A percentile compares a stretch with the other conserved stretches of the same genome.
Evolutionary conservation across 2,329 filamentous ascomycete species (phyloP).

Genomic region (Colletotrichum trifolii): DNA sequence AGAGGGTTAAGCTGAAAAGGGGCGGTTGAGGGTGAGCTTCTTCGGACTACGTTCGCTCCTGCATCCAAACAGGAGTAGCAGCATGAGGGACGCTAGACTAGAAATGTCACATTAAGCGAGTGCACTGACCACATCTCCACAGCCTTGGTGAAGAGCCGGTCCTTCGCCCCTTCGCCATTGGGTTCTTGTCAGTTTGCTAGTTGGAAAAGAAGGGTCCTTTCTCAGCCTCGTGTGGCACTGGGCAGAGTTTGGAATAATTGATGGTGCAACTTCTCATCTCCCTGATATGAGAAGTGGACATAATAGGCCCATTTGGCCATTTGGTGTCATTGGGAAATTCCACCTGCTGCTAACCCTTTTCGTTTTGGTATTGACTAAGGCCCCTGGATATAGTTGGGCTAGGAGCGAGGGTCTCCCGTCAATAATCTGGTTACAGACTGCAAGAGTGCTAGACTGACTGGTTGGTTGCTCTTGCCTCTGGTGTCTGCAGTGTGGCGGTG

Average conservation of each 20-base stretch:
- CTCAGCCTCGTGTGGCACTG: constrained; percentile 35
- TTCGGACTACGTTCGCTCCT: constrained; percentile 37
- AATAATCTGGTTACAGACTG: background rate
- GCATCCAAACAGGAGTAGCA: constrained; percentile 36
- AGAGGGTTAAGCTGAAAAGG: constrained; percentile 36
- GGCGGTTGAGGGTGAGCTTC: constrained; percentile 38
- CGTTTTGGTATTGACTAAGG: too few species aligned
- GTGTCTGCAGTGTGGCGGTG: constrained; percentile 26
- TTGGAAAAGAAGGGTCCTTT: constrained; percentile 17
- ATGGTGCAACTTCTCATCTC: too few species aligned
- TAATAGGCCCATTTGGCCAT: too few species aligned
- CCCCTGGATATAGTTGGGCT: background rate
- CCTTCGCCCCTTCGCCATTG: constrained; percentile 29
- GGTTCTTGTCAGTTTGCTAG: constrained; percentile 11
- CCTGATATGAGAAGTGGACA: too few species aligned
- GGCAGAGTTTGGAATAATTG: background rate
- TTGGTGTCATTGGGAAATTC: too few species aligned
- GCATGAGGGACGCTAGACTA: constrained; percentile 35
- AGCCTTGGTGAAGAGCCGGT: constrained; percentile 25
- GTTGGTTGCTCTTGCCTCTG: constrained; percentile 12
- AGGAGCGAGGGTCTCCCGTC: constrained; percentile 4
- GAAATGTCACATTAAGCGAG: constrained; percentile 35
- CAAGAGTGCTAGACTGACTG: too few species aligned
- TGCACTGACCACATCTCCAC: constrained; percentile 32
- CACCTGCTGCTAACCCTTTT: too few species aligned